These are phyloP conservation scores for Rhizophagus prolifer DNA, from an alignment of 192 early-diverging fungal genomes.

Conservation along the genomic window DNA sequence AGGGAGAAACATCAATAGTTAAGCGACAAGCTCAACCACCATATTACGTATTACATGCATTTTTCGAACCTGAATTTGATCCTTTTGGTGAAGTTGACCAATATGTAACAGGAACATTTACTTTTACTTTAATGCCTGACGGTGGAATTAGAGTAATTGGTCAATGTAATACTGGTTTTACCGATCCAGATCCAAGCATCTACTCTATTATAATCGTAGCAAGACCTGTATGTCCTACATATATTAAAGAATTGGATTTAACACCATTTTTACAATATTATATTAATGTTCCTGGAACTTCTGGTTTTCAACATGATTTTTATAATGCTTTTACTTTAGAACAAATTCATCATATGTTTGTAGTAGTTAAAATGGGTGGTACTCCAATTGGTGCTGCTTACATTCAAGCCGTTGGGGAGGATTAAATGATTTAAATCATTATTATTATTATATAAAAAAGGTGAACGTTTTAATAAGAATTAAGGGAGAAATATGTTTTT, in stretches of 20 bases:
- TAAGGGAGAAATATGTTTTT: too few species aligned
- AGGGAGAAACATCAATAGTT: background rate
- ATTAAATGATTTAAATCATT: too few species aligned
- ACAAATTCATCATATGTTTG: background rate
- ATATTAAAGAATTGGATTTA: background rate
- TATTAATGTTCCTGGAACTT: background rate
- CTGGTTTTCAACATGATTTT: background rate
- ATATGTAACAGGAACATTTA: background rate
- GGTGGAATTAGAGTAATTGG: background rate
- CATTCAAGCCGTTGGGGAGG: background rate
- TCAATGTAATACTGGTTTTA: constrained; percentile 20
- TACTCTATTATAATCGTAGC: background rate
- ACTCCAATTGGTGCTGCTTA: background rate
- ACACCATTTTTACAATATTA: background rate
- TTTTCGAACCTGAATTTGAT: background rate
- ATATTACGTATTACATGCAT: background rate
- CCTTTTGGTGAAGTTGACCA: background rate
- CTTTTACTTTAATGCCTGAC: background rate
- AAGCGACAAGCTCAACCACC: background rate
- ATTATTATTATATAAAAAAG: too few species aligned
- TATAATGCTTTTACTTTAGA: background rate
- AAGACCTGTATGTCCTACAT: background rate
- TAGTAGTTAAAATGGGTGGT: background rate
- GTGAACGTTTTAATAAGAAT: too few species aligned
- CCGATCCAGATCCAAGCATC: background rate